These are phyloP conservation scores for Pyrus betulifolia DNA, from an alignment of 306 rosid species.

Conservation along the genomic window DNA sequence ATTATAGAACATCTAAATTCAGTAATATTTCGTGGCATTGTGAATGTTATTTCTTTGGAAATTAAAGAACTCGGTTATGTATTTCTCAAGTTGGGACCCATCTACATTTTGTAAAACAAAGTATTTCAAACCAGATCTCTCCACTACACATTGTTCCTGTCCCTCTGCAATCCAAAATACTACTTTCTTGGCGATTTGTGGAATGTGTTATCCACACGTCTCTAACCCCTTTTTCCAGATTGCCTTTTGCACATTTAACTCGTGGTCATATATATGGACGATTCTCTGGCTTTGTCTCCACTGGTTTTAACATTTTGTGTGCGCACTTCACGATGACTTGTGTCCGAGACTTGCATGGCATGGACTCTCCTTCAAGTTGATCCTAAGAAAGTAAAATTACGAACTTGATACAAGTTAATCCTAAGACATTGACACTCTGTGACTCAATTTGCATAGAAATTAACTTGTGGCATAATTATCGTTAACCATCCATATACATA, in stretches of 20 bases:
- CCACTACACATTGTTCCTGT: background rate
- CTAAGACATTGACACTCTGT: background rate
- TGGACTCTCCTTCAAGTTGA: background rate
- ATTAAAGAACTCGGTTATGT: background rate
- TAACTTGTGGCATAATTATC: background rate
- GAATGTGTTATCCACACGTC: slow-evolving; percentile 29
- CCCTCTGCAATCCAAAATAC: background rate
- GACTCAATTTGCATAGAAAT: background rate
- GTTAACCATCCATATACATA: too few relatives aligned
- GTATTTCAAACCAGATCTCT: background rate
- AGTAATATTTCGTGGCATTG: too few relatives aligned
- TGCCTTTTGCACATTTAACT: slow-evolving; percentile 8
- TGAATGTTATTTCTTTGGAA: too few relatives aligned
- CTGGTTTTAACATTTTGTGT: background rate
- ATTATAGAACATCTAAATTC: too few relatives aligned
- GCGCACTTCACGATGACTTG: background rate
- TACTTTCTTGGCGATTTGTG: background rate
- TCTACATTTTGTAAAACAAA: background rate
- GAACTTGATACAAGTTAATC: background rate
- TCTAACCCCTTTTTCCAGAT: slow-evolving; percentile 1
- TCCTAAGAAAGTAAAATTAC: background rate
- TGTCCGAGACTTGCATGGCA: background rate
- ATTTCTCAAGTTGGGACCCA: background rate
- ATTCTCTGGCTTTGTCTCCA: background rate
- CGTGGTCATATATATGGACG: background rate